phyloP scores from a whole-genome alignment of 768 basidiomycete species.

The Boletus subparvulus region DNA sequence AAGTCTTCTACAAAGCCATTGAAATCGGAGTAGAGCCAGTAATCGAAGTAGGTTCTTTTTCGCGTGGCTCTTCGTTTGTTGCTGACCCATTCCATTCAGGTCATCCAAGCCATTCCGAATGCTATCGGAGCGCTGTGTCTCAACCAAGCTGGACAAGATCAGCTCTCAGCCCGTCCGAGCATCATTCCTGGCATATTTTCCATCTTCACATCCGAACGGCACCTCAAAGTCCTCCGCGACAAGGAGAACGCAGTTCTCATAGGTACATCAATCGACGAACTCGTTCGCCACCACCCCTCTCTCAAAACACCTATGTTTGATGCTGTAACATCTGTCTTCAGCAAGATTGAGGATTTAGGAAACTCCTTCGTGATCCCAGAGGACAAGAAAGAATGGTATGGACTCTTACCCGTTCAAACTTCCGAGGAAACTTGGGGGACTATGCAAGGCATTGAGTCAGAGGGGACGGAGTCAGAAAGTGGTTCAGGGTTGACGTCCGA shows the following conservation, averaged over 20 bases:
- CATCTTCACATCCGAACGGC: conserved; percentile 82
- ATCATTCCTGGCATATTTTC: conserved; percentile 85
- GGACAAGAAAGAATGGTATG: conserved; percentile 68
- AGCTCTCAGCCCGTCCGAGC: conserved; percentile 70
- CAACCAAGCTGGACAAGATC: conserved; percentile 84
- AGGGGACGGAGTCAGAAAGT: conserved; percentile 20
- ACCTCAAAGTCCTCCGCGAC: conserved; percentile 82
- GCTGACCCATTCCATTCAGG: conserved; percentile 42
- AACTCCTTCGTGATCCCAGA: conserved; percentile 53
- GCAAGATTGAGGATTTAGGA: conserved; percentile 74
- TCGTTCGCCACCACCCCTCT: conserved; percentile 92
- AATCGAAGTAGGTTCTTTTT: conserved; percentile 62
- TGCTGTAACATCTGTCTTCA: conserved; percentile 66
- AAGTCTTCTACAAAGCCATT: conserved; percentile 83
- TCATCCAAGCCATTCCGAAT: conserved; percentile 90
- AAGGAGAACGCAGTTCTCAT: conserved; percentile 90
- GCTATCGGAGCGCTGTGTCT: conserved; percentile 96
- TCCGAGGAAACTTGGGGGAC: conserved; percentile 35
- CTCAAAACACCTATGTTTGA: conserved; percentile 81
- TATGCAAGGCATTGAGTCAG: conserved; percentile 48
- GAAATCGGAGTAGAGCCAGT: conserved; percentile 83
- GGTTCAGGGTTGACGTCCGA: conserved; percentile 19
- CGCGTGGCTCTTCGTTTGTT: neutral
- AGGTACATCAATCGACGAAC: conserved; percentile 90
- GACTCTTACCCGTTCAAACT: conserved; percentile 39